Conservation (phyloP, 306 rosid genomes). For the Hylodesmum podocarpum region DNA sequence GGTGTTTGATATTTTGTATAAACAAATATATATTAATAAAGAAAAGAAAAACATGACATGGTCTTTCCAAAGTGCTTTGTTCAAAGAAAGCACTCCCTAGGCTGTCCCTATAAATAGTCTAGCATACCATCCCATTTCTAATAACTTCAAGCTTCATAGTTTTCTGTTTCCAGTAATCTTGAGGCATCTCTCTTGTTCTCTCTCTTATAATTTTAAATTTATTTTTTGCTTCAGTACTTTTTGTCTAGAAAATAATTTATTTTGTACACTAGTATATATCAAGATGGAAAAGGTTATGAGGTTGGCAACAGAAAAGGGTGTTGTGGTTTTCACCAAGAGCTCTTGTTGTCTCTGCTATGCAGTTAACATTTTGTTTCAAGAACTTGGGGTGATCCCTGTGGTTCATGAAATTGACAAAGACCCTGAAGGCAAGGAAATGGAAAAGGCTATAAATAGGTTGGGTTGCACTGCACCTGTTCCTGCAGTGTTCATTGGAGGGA, state of each 20-base stretch:
- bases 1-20: too few relatives aligned
- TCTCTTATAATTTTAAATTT: not conserved
- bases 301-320: slow-evolving; percentile 68
- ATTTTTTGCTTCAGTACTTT: not conserved
- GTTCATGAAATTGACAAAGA: slow-evolving; percentile 84
- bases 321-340: slow-evolving; percentile 95
- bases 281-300: slow-evolving; percentile 85
- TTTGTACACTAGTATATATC: not conserved
- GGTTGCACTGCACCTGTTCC: slow-evolving; percentile 81
- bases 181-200: not conserved
- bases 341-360: slow-evolving; percentile 95
- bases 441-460: slow-evolving; percentile 70
- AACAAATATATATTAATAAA: too few relatives aligned
- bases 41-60: slow-evolving; percentile 50
- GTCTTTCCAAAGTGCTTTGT: slow-evolving; percentile 55
- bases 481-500: slow-evolving; percentile 93
- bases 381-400: slow-evolving; percentile 58
- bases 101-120: slow-evolving; percentile 81
- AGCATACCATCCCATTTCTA: slow-evolving; percentile 48
- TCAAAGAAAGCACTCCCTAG: slow-evolving; percentile 37
- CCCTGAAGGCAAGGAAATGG: slow-evolving; percentile 84
- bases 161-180: slow-evolving; percentile 29
- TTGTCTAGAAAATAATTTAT: not conserved
- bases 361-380: slow-evolving; percentile 71
- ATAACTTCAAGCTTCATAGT: slow-evolving; percentile 42